Base-by-base conservation (phyloP, 208 protist species). In the Cochliopodium minus region DNA sequence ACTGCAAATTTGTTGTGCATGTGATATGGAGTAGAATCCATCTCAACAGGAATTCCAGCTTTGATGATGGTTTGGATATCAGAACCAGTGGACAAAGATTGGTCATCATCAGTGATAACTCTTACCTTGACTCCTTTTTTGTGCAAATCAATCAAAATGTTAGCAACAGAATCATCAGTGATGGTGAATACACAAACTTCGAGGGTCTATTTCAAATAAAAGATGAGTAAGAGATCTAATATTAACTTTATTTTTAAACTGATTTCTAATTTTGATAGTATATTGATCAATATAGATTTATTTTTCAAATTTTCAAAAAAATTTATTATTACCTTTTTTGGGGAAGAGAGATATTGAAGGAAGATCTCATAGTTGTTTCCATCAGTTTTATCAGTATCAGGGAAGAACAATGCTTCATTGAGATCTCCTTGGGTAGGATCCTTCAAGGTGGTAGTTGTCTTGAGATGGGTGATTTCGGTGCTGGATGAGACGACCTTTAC, bases 1-100 rank as follows among this genome's bases (percentile, higher is more conserved):
- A 57, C 30, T 25, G 52, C 52, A 43, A 43, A 57, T 23, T 57
- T 57, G 30, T 57, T 33, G 30, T 57, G 52, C 52, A 57, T 57
- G 30, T 57, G 52, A 13, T 17, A n/a, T 57, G 13, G 32, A 11
- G 15, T 42, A 20, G 17, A 20, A 23, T 57, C 52, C 13, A 56
- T n/a, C 15, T 13, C 11, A 38, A 11, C 11, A 13, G 40, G 46
- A 38, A 57, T 57, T 17, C 52, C 52, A 48, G 52, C 52, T n/a
- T 38, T 11, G 30, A 11, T 11, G 52, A 57, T 29, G 15, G 22
- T 45, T 45, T n/a, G 13, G 11, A 57, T 57, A 23, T 57, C 52
- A 38, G 52, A 45, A 17, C 52, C 52, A 13, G n/a, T 33, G 11
- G 52, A 42, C 20, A 17, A 15, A 20, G 52, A 33, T 48, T 57